Evolutionary conservation across 2,329 filamentous ascomycete species (phyloP), one percentile per base, ranked within the genome.

Genomic region (Fusarium algeriense): DNA sequence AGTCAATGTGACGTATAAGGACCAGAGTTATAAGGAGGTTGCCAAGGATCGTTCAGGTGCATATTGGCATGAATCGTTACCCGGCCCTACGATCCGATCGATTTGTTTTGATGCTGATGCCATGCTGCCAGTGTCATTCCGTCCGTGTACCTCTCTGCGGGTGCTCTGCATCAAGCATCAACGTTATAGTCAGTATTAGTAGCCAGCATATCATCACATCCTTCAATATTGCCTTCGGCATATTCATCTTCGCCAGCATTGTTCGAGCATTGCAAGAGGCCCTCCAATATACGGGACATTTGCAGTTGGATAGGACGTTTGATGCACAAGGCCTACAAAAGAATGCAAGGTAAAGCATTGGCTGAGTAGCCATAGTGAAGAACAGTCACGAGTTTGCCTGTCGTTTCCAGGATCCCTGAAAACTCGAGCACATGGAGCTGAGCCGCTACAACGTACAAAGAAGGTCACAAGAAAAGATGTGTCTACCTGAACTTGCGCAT

Each of bases 11-110:
- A 50, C 48, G 20, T 44, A 44, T 19, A 50, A 26, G 34, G 37
- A 30, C 35, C 38, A 37, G 43, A 56, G 32, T 57, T 23, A 35
- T 35, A 45, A 64, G 43, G 49, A 64, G 40, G 53, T 23, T 19
- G 41, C 32, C 19, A 49, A 64, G 43, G 35, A 23, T 57, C n/a
- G 26, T 32, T 15, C 40, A 64, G 41, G 28, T 20, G 32, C 32
- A 41, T 28, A n/a, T 44, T 37, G 17, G 30, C 34, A 45, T 49
- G 26, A 61, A 44, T 57, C 38, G 38, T 38, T 20, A 26, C 9
- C 43, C 38, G 34, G n/a, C 60, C 32, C 32, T 23, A 32, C 37
- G 50, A 64, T 49, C 37, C 13, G 57, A 54, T 64, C 57, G 58
- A 41, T 35, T 62, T 41, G 40, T 46, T 63, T 62, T 20, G 28